Conservation (phyloP, 2,329 filamentous ascomycete species). For the Calycina herbarum region DNA sequence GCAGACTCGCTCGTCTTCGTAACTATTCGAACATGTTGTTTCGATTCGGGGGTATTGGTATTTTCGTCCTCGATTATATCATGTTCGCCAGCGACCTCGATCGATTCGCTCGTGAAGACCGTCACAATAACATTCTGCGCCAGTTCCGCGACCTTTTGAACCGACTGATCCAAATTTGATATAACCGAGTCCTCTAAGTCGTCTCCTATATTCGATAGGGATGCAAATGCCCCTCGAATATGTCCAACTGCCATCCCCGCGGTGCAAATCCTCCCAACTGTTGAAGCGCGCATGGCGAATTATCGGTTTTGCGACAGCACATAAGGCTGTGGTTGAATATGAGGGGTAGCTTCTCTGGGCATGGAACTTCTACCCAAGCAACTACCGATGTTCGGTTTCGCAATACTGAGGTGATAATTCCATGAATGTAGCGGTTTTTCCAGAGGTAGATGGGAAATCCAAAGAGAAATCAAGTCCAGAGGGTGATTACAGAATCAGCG, state of each 20-base stretch:
- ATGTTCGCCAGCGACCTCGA: neutral
- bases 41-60: neutral
- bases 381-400: conserved; percentile 23
- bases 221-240: conserved; percentile 17
- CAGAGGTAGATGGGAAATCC: neutral
- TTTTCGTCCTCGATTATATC: neutral
- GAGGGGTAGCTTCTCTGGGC: conserved; percentile 9
- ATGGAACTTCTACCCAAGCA: conserved; percentile 12
- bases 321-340: conserved; percentile 5
- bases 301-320: conserved; percentile 8
- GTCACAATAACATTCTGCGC: conserved; percentile 16
- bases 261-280: conserved; percentile 19
- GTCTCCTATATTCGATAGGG: conserved; percentile 4
- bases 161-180: conserved; percentile 5
- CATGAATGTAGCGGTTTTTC: conserved; percentile 20
- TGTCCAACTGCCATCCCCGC: conserved; percentile 18
- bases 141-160: neutral
- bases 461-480: neutral
- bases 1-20: conserved; percentile 13
- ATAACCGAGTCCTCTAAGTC: neutral
- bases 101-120: conserved; percentile 8
- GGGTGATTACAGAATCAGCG: neutral
- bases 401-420: conserved; percentile 13
- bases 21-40: conserved; percentile 9
- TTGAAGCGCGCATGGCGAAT: conserved; percentile 20